Evolutionary conservation across 225 moss, liverwort and hornwort species (phyloP), one percentile per base, ranked within the genome.

Genomic region (Antitrichia curtipendula): DNA sequence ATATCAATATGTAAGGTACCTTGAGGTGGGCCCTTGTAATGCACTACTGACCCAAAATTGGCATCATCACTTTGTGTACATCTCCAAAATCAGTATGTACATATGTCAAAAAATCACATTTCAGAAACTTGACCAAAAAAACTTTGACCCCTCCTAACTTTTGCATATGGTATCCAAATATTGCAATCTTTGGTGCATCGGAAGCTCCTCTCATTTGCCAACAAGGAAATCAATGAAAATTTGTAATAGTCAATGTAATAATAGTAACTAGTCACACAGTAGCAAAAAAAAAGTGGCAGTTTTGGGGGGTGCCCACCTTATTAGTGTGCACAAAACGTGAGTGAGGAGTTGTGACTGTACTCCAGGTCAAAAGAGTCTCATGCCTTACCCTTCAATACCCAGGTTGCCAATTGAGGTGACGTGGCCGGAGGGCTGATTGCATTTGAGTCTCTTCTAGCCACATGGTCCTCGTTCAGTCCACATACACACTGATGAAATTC

Each of bases 161-260:
- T 71, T 71, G 6, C 43, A 16, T 43, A 6, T 0, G 0, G 0
- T 10, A 29, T 29, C 11, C 72, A 45, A 17, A 72, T 11, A 2
- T 3, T 0, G 0, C 1, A 0, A 45, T 45, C 7, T 45, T 29
- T 45, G 29, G 18, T 45, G 17, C 1, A 0, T 72, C 18, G 2
- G 1, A 72, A 72, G 17, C 43, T 72, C 29, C 45, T 29, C 17
- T 29, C 18, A 72, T 27, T 45, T 29, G 18, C 17, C 45, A 72
- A 43, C 28, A 28, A 5, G 0, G 45, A 29, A 45, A 28, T 28
- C 45, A 45, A 10, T 45, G 29, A 10, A 68, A 17, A 45, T 28
- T 41, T 16, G 28, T n/a, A n/a, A n/a, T n/a, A n/a, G 0, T 17
- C 10, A 28, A 0, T 27, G 0, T 4, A 27, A 43, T 43, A 9